A percentile compares a stretch with the other conserved stretches of the same genome.
Evolutionary conservation across 2,329 filamentous ascomycete genomes (phyloP).

Genomic region (Hortaea sp.): DNA sequence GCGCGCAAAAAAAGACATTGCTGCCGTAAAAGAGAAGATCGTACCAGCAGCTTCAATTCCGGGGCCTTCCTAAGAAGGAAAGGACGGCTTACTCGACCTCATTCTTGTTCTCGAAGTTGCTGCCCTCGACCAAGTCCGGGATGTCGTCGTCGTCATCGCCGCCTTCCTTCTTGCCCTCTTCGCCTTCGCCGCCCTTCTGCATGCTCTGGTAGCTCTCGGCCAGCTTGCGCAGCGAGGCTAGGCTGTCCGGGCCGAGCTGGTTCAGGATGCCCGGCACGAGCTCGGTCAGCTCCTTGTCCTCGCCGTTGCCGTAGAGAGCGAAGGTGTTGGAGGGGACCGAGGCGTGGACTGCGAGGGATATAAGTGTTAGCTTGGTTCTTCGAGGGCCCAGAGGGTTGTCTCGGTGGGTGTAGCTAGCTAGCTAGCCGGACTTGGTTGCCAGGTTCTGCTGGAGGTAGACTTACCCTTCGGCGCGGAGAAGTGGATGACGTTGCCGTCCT

Average conservation of each 20-base stretch:
- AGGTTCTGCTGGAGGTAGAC: constrained; percentile 22
- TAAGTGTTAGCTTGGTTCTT: neutral
- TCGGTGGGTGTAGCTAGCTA: neutral
- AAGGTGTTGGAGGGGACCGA: constrained; percentile 98
- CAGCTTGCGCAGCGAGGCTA: constrained; percentile 94
- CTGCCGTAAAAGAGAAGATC: no score
- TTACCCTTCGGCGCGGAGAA: constrained; percentile 95
- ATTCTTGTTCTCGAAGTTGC: constrained; percentile 86
- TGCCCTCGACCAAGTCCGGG: constrained; percentile 89
- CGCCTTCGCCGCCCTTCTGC: constrained; percentile 83
- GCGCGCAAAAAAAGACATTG: no score
- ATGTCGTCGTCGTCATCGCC: constrained; percentile 70
- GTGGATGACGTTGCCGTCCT: constrained; percentile 99
- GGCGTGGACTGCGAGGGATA: constrained; percentile 64
- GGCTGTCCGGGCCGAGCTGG: constrained; percentile 96
- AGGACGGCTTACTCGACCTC: constrained; percentile 68
- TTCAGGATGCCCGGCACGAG: constrained; percentile 98
- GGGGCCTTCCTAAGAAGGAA: no score
- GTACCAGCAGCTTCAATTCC: no score
- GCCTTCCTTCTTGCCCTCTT: constrained; percentile 56
- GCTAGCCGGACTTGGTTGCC: neutral
- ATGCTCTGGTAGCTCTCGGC: constrained; percentile 99
- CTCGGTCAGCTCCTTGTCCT: constrained; percentile 99
- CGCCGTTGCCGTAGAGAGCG: constrained; percentile 96
- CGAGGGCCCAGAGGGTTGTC: no score